Percentiles rank a stretch among this genome's conserved stretches.
Evolutionary conservation across 768 basidiomycete species (phyloP).

Genomic region (Neoboletus brunneissimus): DNA sequence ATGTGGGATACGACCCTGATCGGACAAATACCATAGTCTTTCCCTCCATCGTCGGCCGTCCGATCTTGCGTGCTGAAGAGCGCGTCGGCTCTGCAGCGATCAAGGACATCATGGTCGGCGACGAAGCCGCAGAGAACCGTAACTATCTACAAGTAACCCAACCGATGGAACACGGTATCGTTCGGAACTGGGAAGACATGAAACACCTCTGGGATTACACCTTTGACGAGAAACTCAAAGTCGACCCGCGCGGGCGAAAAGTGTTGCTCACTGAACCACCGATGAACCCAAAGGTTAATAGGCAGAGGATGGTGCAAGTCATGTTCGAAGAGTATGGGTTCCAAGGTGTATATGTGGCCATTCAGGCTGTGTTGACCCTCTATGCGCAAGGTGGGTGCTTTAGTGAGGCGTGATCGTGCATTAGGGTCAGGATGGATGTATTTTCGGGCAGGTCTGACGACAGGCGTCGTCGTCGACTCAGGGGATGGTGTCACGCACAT

Average conservation of each 20-base stretch:
- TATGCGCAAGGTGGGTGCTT: conserved; percentile 89
- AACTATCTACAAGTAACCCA: conserved; percentile 96
- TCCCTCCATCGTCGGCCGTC: conserved; percentile 94
- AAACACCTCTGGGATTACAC: conserved; percentile 98
- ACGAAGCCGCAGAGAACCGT: conserved; percentile 91
- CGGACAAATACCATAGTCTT: conserved; percentile 57
- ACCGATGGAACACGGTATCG: conserved; percentile 99
- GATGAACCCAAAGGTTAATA: conserved; percentile 95
- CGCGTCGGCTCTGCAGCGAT: conserved; percentile 82
- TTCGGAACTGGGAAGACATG: conserved; percentile 99
- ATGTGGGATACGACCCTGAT: background rate
- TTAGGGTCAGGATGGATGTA: background rate
- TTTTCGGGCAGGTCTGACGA: conserved; percentile 76
- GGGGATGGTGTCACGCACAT: conserved; percentile 99
- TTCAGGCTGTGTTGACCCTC: conserved; percentile 96
- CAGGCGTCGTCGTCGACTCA: conserved; percentile 98
- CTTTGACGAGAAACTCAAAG: conserved; percentile 89
- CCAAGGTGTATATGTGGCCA: conserved; percentile 93
- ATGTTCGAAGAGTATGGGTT: conserved; percentile 99
- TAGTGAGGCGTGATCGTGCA: background rate
- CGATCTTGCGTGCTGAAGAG: conserved; percentile 96
- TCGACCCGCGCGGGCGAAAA: conserved; percentile 85
- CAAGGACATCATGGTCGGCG: conserved; percentile 98
- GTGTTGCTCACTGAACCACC: conserved; percentile 96
- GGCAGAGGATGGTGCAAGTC: conserved; percentile 92